phyloP scores from a whole-genome alignment of 805 yeast species.

The Cyberlindnera misumaiensis region DNA sequence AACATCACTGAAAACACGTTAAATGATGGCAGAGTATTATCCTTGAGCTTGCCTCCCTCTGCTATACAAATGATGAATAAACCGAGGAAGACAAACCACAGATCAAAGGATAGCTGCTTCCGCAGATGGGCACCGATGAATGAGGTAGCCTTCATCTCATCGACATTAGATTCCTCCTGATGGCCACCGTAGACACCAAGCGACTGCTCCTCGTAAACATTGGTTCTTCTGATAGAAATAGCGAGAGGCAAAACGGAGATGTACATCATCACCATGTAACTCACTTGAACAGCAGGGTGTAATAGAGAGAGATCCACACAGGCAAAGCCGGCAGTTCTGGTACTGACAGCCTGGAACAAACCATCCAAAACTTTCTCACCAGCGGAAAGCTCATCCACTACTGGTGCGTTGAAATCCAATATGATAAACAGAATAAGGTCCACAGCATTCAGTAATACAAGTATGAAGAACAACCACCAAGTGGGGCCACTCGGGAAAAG shows the following conservation, averaged over 20 bases:
- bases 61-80: slow-evolving; percentile 80
- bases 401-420: slow-evolving; percentile 55
- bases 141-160: slow-evolving; percentile 39
- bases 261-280: slow-evolving; percentile 96
- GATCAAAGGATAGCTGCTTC: slow-evolving; percentile 85
- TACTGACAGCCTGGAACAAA: slow-evolving; percentile 81
- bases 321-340: slow-evolving; percentile 90
- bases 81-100: slow-evolving; percentile 90
- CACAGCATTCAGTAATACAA: slow-evolving; percentile 62
- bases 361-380: slow-evolving; percentile 79
- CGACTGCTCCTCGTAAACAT: slow-evolving; percentile 96
- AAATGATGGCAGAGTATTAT: slow-evolving; percentile 41
- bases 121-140: slow-evolving; percentile 85
- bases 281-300: slow-evolving; percentile 89
- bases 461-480: slow-evolving; percentile 83
- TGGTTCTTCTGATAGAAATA: slow-evolving; percentile 91
- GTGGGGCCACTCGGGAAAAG: slow-evolving; percentile 90
- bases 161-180: slow-evolving; percentile 7
- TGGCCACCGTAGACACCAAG: slow-evolving; percentile 64
- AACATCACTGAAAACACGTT: slow-evolving; percentile 69
- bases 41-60: slow-evolving; percentile 59
- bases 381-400: slow-evolving; percentile 46
- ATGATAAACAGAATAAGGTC: slow-evolving; percentile 79
- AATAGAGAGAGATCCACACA: slow-evolving; percentile 62
- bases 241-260: slow-evolving; percentile 95